These are phyloP conservation scores for Firmiana major DNA, from an alignment of 345 rosid genomes.

Conservation along the genomic window DNA sequence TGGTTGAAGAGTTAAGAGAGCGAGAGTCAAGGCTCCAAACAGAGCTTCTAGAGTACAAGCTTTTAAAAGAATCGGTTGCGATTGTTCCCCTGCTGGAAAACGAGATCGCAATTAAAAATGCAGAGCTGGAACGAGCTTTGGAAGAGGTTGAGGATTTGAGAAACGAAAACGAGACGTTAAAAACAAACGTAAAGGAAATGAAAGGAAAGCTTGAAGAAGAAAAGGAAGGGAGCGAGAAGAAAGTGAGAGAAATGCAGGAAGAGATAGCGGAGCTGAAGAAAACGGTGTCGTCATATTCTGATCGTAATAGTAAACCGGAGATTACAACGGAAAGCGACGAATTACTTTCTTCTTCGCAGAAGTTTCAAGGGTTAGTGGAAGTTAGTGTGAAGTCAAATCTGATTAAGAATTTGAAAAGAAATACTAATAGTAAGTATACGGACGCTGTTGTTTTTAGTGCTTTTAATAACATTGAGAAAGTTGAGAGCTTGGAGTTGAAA, in stretches of 20 bases:
- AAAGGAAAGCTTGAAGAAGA: conserved; percentile 27
- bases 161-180: conserved; percentile 44
- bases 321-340: conserved; percentile 39
- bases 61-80: conserved; percentile 64
- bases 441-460: conserved; percentile 1
- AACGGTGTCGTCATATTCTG: conserved; percentile 25
- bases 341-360: conserved; percentile 52
- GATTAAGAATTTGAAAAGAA: conserved; percentile 45
- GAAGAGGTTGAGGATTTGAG: conserved; percentile 38
- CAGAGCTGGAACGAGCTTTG: conserved; percentile 34
- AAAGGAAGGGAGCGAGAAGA: conserved; percentile 34
- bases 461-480: conserved; percentile 19
- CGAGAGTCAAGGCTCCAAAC: conserved; percentile 67
- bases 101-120: conserved; percentile 37
- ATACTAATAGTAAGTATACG: conserved; percentile 22
- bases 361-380: conserved; percentile 67
- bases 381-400: conserved; percentile 49
- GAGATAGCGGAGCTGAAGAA: conserved; percentile 34
- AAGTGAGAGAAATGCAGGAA: conserved; percentile 39
- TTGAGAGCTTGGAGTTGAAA: conserved; percentile 31
- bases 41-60: conserved; percentile 68
- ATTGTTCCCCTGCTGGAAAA: conserved; percentile 70
- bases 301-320: conserved; percentile 9
- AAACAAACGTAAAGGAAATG: conserved; percentile 29
- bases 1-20: conserved; percentile 73